These are phyloP conservation scores for Lipomyces oligophaga DNA, from an alignment of 805 yeast genomes.

Conservation along the genomic window DNA sequence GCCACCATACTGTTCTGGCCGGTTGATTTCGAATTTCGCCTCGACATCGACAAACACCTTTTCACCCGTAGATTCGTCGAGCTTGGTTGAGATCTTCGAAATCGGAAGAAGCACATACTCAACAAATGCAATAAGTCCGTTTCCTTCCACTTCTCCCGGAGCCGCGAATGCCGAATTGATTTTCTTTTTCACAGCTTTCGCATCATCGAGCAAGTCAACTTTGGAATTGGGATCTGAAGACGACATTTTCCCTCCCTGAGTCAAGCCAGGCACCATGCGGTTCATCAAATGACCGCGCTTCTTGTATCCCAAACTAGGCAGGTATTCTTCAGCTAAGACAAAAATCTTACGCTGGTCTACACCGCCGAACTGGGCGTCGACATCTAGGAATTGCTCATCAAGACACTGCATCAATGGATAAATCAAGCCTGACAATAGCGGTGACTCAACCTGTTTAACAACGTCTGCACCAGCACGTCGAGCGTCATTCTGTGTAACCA, in stretches of 20 bases:
- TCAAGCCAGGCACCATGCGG: constrained; percentile 96
- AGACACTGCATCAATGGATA: constrained; percentile 99
- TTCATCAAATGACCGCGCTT: constrained; percentile 98
- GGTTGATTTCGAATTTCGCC: constrained; percentile 60
- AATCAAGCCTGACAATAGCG: constrained; percentile 85
- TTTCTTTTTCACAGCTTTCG: constrained; percentile 84
- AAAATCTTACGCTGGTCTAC: constrained; percentile 98
- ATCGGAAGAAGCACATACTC: constrained; percentile 84
- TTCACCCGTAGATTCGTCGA: constrained; percentile 32
- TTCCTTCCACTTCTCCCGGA: constrained; percentile 87
- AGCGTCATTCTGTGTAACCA: constrained; percentile 90
- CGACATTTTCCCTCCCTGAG: constrained; percentile 96
- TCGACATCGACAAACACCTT: constrained; percentile 40
- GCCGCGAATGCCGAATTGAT: constrained; percentile 90
- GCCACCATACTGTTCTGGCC: constrained; percentile 98
- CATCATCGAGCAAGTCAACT: constrained; percentile 87
- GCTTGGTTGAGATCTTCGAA: constrained; percentile 50
- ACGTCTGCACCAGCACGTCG: constrained; percentile 99
- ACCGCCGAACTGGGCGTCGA: constrained; percentile 97
- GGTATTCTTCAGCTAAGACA: constrained; percentile 92
- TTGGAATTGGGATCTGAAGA: constrained; percentile 98
- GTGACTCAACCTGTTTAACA: constrained; percentile 94
- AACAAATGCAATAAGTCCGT: constrained; percentile 83
- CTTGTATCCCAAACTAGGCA: constrained; percentile 82
- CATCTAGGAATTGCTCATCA: constrained; percentile 85